Evolutionary conservation across 2,329 filamentous ascomycete genomes (phyloP), one percentile per base, ranked within the genome.

Genomic region (Monilinia aucupariae): DNA sequence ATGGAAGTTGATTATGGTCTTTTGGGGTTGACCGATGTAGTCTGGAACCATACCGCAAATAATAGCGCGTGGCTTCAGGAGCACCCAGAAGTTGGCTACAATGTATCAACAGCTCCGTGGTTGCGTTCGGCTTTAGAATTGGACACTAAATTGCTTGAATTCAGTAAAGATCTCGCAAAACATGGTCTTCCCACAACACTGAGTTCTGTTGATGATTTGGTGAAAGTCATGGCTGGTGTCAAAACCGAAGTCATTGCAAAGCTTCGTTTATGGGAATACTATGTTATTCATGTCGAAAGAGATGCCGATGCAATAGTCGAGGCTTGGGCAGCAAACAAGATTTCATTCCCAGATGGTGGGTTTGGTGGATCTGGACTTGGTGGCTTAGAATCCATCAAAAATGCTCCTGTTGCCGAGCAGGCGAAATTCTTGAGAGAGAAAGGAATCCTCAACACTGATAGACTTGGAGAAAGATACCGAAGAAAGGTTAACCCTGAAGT

Each of bases 31-130:
- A 97, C 93, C 0, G 94, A 99, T 74, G 93, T 99, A 66, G 96
- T 99, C 51, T 92, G 94, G 80, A 99, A 99, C 73, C 94, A 99
- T 78, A 99, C 94, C 4, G 93, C 94, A 8, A 85, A 97, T 78
- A 97, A 97, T 77, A 96, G 90, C 76, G 85, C 88, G 71, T 99
- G 94, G 94, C 82, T 99, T 13, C 82, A 96, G 73, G 89, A 96
- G 65, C 93, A 99, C 72, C 94, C 96, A 0, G 94, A 99, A 70
- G 89, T 92, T 51, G 94, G 94, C 20, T 99, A 99, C 81, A 99
- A 96, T 74, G 80, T 96, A 67, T 86, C 87, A 48, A 97, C 93
- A 0, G 92, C 94, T 0, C 94, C 94, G 0, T 88, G 86, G 84
- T 76, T 89, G 17, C 81, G 88, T 71, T 80, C 85, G 12, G 86